Base-by-base conservation (phyloP, 148 eudicot genomes). In the Chenopodium album region DNA sequence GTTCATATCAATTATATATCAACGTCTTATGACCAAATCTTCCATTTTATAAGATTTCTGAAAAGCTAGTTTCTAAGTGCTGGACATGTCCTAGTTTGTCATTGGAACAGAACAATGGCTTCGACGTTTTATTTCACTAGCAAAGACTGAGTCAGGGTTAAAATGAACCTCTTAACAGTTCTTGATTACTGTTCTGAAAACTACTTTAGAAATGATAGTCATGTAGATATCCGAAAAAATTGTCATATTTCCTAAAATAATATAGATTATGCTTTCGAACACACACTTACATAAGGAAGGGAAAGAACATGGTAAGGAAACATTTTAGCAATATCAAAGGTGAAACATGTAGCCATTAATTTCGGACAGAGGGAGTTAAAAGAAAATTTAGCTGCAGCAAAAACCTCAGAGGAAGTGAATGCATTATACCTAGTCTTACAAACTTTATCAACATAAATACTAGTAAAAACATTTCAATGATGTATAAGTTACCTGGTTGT, bases 161-260 rank as follows among this genome's bases (percentile, higher is more conserved):
- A n/a, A n/a, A 54, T 54, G 59, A 54, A 12, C 14, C 17, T 9
- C 59, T 54, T 10, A 14, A 56, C 62, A 17, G 1, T 56, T 17
- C 62, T 56, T 56, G 62, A 4, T 56, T 14, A 56, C 3, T 16
- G 22, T 16, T 17, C 62, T 16, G 22, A 17, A 56, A 56, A 56
- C 62, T 56, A 56, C 4, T 17, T 19, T 56, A 4, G 22, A 56
- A 56, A 17, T 56, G 4, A 2, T 50, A 2, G 13, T 50, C 54
- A 50, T 3, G 54, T 56, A 56, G 16, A 17, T 56, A 17, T 54
- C 17, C 3, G 4, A 26, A 68, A 34, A 17, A 93, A 87, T 81
- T 90, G 85, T 84, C 94, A 94, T 81, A 88, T 41, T 41, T 41
- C 5, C 44, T 41, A 41, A 41, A 5, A 7, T 41, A 48, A 48